Percentiles rank a stretch among this genome's conserved stretches.
Conservation (phyloP, 345 rosid genomes). For the Clausena lansium region DNA sequence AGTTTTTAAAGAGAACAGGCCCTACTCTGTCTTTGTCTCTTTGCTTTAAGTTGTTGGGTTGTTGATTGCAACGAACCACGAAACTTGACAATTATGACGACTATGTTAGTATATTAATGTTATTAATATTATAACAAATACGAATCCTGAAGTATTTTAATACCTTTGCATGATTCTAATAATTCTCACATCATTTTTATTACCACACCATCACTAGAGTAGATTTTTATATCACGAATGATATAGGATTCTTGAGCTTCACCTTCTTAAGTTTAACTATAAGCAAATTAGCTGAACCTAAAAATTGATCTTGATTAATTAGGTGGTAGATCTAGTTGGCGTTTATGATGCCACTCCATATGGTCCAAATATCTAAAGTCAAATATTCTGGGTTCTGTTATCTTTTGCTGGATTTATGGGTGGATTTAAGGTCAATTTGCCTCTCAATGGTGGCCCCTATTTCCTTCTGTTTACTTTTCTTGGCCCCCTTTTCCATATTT, state of each 20-base stretch:
- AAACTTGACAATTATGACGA: neutral
- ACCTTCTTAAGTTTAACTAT: neutral
- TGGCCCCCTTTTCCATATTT: slow-evolving; percentile 4
- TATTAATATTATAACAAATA: too few species aligned
- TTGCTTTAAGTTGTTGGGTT: neutral
- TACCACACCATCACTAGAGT: neutral
- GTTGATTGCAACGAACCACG: neutral
- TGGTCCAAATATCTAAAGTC: slow-evolving; percentile 8
- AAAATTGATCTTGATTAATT: neutral
- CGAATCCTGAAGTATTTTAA: neutral
- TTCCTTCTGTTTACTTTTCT: neutral
- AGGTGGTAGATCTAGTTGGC: neutral
- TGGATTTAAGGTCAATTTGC: slow-evolving; percentile 11
- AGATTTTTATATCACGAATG: too few species aligned
- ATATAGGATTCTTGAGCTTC: neutral
- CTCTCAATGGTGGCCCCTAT: slow-evolving; percentile 8
- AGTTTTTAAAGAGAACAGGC: neutral
- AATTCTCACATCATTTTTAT: neutral
- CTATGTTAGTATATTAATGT: neutral
- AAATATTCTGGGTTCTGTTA: slow-evolving; percentile 1
- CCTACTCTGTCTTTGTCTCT: neutral
- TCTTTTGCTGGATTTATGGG: slow-evolving; percentile 30
- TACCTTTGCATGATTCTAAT: neutral
- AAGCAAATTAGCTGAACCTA: neutral
- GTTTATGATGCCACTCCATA: neutral